phyloP scores from a whole-genome alignment of 2,329 filamentous ascomycete species.

The Xylaria polymorpha region DNA sequence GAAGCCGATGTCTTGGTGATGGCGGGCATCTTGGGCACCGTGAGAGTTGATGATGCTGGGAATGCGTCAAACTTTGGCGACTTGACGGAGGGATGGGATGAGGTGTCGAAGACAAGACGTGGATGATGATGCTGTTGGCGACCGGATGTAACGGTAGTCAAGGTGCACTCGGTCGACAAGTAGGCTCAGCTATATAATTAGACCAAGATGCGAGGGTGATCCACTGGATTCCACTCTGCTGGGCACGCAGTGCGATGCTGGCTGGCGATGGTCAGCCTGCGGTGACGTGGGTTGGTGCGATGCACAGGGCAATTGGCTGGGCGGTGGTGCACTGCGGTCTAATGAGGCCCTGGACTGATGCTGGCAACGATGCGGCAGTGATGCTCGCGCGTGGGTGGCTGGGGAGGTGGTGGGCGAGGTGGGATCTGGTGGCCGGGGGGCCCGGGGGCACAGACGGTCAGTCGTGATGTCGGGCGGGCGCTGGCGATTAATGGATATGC shows the following conservation, averaged over 20 bases:
- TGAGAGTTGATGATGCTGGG: constrained; percentile 36
- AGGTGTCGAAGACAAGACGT: constrained; percentile 27
- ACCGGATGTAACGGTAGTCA: constrained; percentile 22
- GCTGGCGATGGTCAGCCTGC: constrained; percentile 36
- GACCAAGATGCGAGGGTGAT: constrained; percentile 43
- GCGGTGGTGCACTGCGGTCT: constrained; percentile 23
- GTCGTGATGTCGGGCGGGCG: constrained; percentile 40
- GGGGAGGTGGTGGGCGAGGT: constrained; percentile 27
- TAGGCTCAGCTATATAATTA: constrained; percentile 41
- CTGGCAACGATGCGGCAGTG: constrained; percentile 23
- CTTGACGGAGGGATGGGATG: constrained; percentile 28
- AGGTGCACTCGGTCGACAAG: constrained; percentile 36
- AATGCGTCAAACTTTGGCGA: constrained; percentile 30
- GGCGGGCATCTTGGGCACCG: constrained; percentile 51
- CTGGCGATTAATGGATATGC: constrained; percentile 38
- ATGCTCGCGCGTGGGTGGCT: constrained; percentile 25
- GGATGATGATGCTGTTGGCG: constrained; percentile 32
- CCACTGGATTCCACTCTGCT: constrained; percentile 41
- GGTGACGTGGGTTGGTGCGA: constrained; percentile 28
- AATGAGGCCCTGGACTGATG: constrained; percentile 5
- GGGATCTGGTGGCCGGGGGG: constrained; percentile 17
- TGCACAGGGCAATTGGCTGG: constrained; percentile 30
- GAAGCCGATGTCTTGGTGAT: constrained; percentile 51
- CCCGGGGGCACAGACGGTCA: constrained; percentile 1
- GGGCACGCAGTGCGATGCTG: constrained; percentile 29